Base-by-base conservation (phyloP, 345 rosid species). In the Microcos paniculata region DNA sequence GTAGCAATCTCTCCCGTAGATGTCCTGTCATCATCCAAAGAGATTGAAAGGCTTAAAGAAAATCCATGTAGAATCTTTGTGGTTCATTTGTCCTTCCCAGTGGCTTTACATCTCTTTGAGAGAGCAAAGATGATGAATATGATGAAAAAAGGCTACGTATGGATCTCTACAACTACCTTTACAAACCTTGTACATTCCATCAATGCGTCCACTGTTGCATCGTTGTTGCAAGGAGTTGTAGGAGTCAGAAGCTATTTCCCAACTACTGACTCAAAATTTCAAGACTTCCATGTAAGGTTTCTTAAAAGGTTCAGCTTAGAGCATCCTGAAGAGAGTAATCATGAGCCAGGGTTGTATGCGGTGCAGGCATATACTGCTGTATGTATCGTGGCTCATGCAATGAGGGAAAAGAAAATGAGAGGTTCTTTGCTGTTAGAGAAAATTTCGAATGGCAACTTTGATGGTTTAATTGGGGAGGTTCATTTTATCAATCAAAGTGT, bases 71-170 rank as follows among this genome's bases (percentile, higher is more conserved):
- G 84, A 53, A 82, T 84, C 51, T 84, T 84, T 53, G 62, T 84
- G 18, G 84, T 81, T 19, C 87, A 81, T 76, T 26, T 53, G 42
- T 72, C 84, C 0, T 31, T 43, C 1, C 38, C 63, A 31, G 1
- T 81, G 62, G 77, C 82, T 2, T 49, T 1, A 2, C 51, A 14
- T 28, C 33, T 84, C 16, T 81, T 81, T 38, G n/a, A 70, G n/a
- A 53, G 12, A 28, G 84, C 87, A 3, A 81, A 73, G 61, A 56
- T 70, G 19, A 38, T 76, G 78, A 66, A 45, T 13, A 81, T 84
- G 80, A 78, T 81, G 82, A 80, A 81, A 48, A 65, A 79, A 13
- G 87, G 65, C 26, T 78, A 67, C 53, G 82, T 79, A 4, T 84
- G 87, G 87, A 84, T 84, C 61, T 51, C 80, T 9, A 81, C 84